These are phyloP conservation scores for Cucurbita argyrosperma DNA, from an alignment of 306 rosid genomes.

Conservation along the genomic window DNA sequence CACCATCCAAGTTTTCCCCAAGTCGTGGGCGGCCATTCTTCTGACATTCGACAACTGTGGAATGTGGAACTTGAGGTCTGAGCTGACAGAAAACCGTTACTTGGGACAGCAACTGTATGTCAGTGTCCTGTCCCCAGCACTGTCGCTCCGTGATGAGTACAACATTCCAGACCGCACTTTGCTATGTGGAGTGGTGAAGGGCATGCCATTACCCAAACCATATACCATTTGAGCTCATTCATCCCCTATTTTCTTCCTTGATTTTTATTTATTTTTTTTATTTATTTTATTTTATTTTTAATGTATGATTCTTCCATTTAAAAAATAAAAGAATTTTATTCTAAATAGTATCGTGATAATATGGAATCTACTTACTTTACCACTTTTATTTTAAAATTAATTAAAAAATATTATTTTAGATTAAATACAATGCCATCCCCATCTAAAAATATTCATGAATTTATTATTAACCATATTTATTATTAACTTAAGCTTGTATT, in stretches of 20 bases:
- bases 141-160: not conserved
- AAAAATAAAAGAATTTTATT: not conserved
- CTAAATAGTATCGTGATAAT: too few species aligned
- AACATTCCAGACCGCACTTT: not conserved
- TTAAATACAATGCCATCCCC: too few species aligned
- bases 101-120: not conserved
- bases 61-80: constrained; percentile 15
- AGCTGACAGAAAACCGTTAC: not conserved
- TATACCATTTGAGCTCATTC: not conserved
- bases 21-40: constrained; percentile 8
- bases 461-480: too few species aligned
- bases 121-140: not conserved
- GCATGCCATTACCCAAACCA: not conserved
- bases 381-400: too few species aligned
- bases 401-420: too few species aligned
- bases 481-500: too few species aligned
- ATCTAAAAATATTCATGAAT: too few species aligned
- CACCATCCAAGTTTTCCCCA: constrained; percentile 51
- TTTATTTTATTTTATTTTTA: not conserved
- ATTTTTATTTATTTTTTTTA: not conserved
- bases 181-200: not conserved
- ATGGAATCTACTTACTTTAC: too few species aligned
- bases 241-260: not conserved
- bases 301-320: not conserved
- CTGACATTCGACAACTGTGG: constrained; percentile 15